These are phyloP conservation scores for Phytophthora cactorum DNA, from an alignment of 352 stramenopile species.

Conservation along the genomic window DNA sequence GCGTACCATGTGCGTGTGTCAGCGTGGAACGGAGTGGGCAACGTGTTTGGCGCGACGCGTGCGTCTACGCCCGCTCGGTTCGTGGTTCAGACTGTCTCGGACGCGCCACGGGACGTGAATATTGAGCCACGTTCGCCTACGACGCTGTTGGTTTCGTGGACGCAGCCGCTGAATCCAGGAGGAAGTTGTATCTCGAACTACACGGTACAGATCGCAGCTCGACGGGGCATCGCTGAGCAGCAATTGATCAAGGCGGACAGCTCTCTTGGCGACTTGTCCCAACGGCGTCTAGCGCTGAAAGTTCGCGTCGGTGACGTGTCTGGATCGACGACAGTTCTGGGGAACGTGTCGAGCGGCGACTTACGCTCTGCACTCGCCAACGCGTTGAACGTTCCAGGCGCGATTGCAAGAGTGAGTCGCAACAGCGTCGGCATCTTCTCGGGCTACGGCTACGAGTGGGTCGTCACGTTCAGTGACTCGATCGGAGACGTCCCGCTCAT, in stretches of 20 bases:
- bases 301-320: conserved; percentile 29
- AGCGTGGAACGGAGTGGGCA: conserved; percentile 93
- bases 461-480: conserved; percentile 63
- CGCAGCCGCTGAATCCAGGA: conserved; percentile 56
- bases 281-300: conserved; percentile 21
- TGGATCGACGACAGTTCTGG: conserved; percentile 33
- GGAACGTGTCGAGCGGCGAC: conserved; percentile 47
- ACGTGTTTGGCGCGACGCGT: conserved; percentile 79
- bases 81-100: conserved; percentile 42
- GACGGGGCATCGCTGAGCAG: conserved; percentile 61
- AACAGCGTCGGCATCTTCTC: conserved; percentile 51
- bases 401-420: conserved; percentile 40
- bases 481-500: conserved; percentile 61
- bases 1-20: conserved; percentile 91
- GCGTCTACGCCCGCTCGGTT: conserved; percentile 82
- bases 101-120: conserved; percentile 52
- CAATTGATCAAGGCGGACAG: conserved; percentile 57
- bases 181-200: conserved; percentile 54
- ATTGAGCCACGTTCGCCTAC: conserved; percentile 47
- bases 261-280: conserved; percentile 37
- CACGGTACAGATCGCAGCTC: conserved; percentile 65
- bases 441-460: conserved; percentile 75
- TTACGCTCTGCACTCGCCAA: conserved; percentile 29
- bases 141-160: conserved; percentile 58
- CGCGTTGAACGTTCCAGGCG: conserved; percentile 20